Percentiles rank a stretch among this genome's conserved stretches.
phyloP scores from a whole-genome alignment of 805 yeast genomes.

The Barnettozyma salicaria region DNA sequence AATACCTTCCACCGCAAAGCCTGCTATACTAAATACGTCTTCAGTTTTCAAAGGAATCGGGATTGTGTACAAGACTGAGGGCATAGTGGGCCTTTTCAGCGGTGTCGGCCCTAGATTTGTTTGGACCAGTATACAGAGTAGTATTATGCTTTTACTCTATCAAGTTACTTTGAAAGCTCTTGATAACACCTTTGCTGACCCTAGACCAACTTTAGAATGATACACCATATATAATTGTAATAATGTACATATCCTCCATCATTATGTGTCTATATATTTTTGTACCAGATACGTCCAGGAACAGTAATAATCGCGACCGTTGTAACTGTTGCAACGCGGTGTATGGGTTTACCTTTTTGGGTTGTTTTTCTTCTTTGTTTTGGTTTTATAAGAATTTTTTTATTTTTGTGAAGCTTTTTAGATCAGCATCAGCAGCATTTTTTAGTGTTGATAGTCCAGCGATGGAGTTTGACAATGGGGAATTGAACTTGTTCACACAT shows the following conservation, averaged over 20 bases:
- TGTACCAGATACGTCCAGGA: neutral
- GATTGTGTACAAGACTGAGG: constrained; percentile 65
- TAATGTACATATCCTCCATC: neutral
- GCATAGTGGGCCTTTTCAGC: constrained; percentile 71
- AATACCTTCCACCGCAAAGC: constrained; percentile 15
- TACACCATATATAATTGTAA: neutral
- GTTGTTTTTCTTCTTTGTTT: constrained; percentile 3
- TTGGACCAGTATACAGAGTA: constrained; percentile 95
- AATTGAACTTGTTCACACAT: constrained; percentile 11
- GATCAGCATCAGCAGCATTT: too few relatives aligned
- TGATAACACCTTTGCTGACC: constrained; percentile 16
- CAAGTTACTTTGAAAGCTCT: constrained; percentile 61
- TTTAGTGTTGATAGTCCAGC: neutral
- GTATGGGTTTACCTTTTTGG: neutral
- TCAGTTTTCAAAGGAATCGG: constrained; percentile 48
- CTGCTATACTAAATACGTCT: constrained; percentile 28
- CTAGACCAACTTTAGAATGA: constrained; percentile 1
- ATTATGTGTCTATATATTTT: neutral
- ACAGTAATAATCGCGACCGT: neutral
- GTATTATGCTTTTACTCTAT: constrained; percentile 85
- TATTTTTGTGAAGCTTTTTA: constrained; percentile 9
- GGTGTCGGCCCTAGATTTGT: constrained; percentile 96
- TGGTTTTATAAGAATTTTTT: constrained; percentile 3
- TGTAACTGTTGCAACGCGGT: constrained; percentile 1
- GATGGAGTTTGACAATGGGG: constrained; percentile 4